Conservation (phyloP, 2,329 filamentous ascomycete species). For the Diaporthe helianthi region DNA sequence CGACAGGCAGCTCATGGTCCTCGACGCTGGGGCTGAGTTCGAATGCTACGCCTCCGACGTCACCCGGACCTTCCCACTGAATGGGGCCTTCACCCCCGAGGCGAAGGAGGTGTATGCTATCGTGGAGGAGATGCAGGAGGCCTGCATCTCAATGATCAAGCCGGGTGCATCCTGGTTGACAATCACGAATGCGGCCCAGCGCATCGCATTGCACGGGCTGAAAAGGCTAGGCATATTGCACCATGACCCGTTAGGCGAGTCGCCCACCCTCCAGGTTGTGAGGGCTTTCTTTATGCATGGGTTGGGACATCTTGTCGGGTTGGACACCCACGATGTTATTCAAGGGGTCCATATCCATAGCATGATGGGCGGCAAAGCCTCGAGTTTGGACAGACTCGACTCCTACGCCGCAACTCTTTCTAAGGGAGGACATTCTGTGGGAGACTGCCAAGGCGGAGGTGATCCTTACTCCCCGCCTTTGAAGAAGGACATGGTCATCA, state of each 20-base stretch:
- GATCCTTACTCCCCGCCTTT: conserved; percentile 45
- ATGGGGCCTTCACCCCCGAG: conserved; percentile 71
- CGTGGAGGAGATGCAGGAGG: conserved; percentile 81
- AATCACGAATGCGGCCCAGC: conserved; percentile 75
- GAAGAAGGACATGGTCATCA: conserved; percentile 72
- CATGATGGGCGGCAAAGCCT: conserved; percentile 26
- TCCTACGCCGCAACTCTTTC: conserved; percentile 36
- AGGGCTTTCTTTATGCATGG: conserved; percentile 79
- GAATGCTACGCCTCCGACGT: conserved; percentile 88
- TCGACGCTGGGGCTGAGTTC: conserved; percentile 90
- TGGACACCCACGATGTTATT: conserved; percentile 40
- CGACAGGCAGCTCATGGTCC: conserved; percentile 75
- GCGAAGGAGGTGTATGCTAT: conserved; percentile 77
- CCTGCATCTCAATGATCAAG: conserved; percentile 72
- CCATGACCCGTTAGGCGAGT: conserved; percentile 60
- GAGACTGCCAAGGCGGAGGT: conserved; percentile 32
- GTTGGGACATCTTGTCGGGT: conserved; percentile 71
- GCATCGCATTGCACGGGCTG: conserved; percentile 75
- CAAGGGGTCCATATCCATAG: conserved; percentile 23
- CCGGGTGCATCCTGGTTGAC: conserved; percentile 75
- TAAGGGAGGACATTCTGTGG: conserved; percentile 39
- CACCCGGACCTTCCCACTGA: conserved; percentile 84
- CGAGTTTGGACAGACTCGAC: conserved; percentile 42
- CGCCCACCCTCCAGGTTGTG: conserved; percentile 60
- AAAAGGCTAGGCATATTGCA: conserved; percentile 74